phyloP scores from a whole-genome alignment of 2,329 filamentous ascomycete species.

The Coleophoma crateriformis region DNA sequence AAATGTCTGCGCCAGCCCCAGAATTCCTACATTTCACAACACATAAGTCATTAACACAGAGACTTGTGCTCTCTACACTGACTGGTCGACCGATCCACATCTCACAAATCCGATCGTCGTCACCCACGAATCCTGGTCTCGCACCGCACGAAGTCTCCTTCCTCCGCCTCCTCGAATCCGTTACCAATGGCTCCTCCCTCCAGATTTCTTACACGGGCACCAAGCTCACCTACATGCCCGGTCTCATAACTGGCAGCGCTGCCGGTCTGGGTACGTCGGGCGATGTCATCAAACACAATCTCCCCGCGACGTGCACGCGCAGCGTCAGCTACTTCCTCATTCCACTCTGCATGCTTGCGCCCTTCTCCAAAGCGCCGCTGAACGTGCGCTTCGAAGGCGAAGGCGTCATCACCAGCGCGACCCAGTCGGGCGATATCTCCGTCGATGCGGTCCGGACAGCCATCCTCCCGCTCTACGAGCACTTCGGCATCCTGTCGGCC shows the following conservation, averaged over 20 bases:
- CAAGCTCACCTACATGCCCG: slow-evolving; percentile 84
- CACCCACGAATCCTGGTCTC: slow-evolving; percentile 81
- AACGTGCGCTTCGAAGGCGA: slow-evolving; percentile 87
- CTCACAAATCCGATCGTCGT: slow-evolving; percentile 85
- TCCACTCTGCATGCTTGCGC: slow-evolving; percentile 82
- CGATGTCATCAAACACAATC: slow-evolving; percentile 74
- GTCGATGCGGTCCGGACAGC: slow-evolving; percentile 92
- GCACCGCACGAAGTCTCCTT: slow-evolving; percentile 93
- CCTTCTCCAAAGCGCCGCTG: slow-evolving; percentile 86
- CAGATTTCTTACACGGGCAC: slow-evolving; percentile 97
- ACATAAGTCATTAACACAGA: slow-evolving; percentile 75
- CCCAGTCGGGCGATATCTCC: slow-evolving; percentile 77
- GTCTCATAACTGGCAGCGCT: slow-evolving; percentile 81
- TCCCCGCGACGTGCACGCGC: slow-evolving; percentile 71
- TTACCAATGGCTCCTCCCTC: slow-evolving; percentile 93
- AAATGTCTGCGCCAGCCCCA: slow-evolving; percentile 24
- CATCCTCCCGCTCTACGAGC: slow-evolving; percentile 81
- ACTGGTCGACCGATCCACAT: slow-evolving; percentile 87
- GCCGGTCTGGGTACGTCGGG: slow-evolving; percentile 64
- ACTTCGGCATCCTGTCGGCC: slow-evolving; percentile 76
- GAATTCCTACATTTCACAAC: slow-evolving; percentile 70
- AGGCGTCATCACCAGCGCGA: slow-evolving; percentile 87
- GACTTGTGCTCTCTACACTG: slow-evolving; percentile 84
- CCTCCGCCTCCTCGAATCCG: slow-evolving; percentile 83
- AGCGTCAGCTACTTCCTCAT: slow-evolving; percentile 91